Percentiles rank a stretch among this genome's conserved stretches.
Conservation (phyloP, 345 rosid species). For the Carallia brachiata region DNA sequence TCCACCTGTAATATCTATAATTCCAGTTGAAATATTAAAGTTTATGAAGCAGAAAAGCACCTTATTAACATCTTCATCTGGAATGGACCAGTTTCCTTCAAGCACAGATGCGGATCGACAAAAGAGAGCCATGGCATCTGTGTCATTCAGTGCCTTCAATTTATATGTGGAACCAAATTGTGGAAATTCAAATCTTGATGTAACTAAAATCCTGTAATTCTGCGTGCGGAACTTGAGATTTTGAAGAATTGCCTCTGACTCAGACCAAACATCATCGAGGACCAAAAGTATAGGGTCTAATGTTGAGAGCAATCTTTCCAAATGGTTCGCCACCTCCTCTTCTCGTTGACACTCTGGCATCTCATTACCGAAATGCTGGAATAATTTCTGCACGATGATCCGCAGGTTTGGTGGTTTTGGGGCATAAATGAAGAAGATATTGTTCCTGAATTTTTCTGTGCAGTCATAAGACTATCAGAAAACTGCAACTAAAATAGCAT, state of each 20-base stretch:
- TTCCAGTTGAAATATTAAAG: no score
- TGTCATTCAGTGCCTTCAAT: conserved; percentile 10
- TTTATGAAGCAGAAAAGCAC: conserved; percentile 1
- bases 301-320: conserved; percentile 17
- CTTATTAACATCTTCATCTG: conserved; percentile 21
- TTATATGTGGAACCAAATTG: conserved; percentile 24
- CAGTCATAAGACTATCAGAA: conserved; percentile 3
- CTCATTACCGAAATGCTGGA: conserved; percentile 8
- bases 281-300: conserved; percentile 18
- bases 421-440: conserved; percentile 23
- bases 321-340: conserved; percentile 26
- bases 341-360: conserved; percentile 16
- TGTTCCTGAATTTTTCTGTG: conserved; percentile 43
- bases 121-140: conserved; percentile 29
- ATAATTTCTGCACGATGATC: conserved; percentile 16
- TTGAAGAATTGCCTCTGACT: conserved; percentile 22
- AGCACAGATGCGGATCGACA: conserved; percentile 11
- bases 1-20: no score
- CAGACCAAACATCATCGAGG: conserved; percentile 35
- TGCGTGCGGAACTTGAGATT: conserved; percentile 19
- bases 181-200: conserved; percentile 32
- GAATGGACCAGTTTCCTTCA: conserved; percentile 3
- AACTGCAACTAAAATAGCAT: no score
- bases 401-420: conserved; percentile 21
- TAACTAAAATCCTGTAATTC: conserved; percentile 28